Base-by-base conservation (phyloP, 2,329 filamentous ascomycete genomes). In the Fusarium mexicanum region DNA sequence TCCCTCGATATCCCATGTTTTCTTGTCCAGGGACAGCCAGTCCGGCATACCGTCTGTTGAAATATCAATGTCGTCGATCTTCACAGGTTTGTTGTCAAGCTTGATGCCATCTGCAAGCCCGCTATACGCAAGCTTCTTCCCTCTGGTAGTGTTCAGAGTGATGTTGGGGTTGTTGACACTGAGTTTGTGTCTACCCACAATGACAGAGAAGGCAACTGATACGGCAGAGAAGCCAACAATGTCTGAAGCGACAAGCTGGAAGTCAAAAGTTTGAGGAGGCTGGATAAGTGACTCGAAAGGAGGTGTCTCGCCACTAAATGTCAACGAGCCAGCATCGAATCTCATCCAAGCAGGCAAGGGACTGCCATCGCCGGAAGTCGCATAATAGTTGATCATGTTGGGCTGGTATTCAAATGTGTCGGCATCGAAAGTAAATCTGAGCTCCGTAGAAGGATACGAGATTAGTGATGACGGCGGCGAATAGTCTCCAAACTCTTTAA, bases 261-360 rank as follows among this genome's bases (percentile, higher is more conserved):
- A 88, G 26, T 87, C 87, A 77, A 95, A 96, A 0, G 85, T 88
- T 78, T 97, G 92, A 8, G 94, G 92, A 13, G 91, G 90, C 38
- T 91, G 88, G 41, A 90, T 83, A 16, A 92, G 85, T 35, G 89
- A 90, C 66, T 89, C 87, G 53, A 91, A 85, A 2, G 90, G 84
- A 2, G 94, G 94, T 5, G 92, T 92, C 40, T 83, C 89, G 31
- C 95, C 95, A 2, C 88, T 89, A 76, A 97, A 97, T 2, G 86
- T 87, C 44, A 97, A 83, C 1, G 82, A 86, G 5, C 80, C 80
- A 2, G 88, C 79, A 75, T 96, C 89, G 78, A 98, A 98, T n/a
- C 84, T 84, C 50, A 97, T 85, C 95, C 95, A 98, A 2, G 94
- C 91, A 26, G 95, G 95, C 41, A 98, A 84, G 41, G 95, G 94